A percentile compares a stretch with the other conserved stretches of the same genome.
These are phyloP conservation scores for Lasiodiplodia sp. DNA, from an alignment of 2,329 filamentous ascomycete species.

Conservation along the genomic window DNA sequence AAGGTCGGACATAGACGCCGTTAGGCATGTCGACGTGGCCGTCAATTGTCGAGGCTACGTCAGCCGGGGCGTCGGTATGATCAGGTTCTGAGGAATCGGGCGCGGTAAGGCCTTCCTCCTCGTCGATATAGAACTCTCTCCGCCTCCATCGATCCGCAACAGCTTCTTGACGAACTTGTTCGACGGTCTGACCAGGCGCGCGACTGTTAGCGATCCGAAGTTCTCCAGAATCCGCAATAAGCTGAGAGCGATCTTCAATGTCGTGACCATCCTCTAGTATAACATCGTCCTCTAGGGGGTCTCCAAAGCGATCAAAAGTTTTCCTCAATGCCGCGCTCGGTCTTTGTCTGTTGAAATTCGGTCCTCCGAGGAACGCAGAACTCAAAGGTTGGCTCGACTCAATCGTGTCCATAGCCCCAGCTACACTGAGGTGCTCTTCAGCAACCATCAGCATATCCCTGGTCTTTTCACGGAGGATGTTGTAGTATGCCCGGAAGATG, in stretches of 20 bases:
- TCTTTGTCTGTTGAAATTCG: slow-evolving; percentile 21
- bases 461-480: slow-evolving; percentile 87
- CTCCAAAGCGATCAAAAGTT: slow-evolving; percentile 40
- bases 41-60: neutral
- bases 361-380: slow-evolving; percentile 40
- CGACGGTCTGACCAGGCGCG: neutral
- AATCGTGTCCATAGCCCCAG: slow-evolving; percentile 48
- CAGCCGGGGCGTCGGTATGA: neutral
- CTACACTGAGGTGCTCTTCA: slow-evolving; percentile 76
- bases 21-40: slow-evolving; percentile 54
- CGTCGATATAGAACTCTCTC: slow-evolving; percentile 82
- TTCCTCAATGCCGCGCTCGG: slow-evolving; percentile 40
- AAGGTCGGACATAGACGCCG: neutral
- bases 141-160: slow-evolving; percentile 76
- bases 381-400: slow-evolving; percentile 56
- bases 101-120: slow-evolving; percentile 73
- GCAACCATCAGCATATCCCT: slow-evolving; percentile 80
- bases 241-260: slow-evolving; percentile 33
- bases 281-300: slow-evolving; percentile 37
- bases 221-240: slow-evolving; percentile 47
- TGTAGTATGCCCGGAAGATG: slow-evolving; percentile 92
- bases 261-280: slow-evolving; percentile 39
- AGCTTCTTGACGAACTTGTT: slow-evolving; percentile 37
- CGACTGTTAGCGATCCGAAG: slow-evolving; percentile 43
- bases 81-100: neutral